Conservation (phyloP, 306 rosid species). For the Bauhinia variegata region DNA sequence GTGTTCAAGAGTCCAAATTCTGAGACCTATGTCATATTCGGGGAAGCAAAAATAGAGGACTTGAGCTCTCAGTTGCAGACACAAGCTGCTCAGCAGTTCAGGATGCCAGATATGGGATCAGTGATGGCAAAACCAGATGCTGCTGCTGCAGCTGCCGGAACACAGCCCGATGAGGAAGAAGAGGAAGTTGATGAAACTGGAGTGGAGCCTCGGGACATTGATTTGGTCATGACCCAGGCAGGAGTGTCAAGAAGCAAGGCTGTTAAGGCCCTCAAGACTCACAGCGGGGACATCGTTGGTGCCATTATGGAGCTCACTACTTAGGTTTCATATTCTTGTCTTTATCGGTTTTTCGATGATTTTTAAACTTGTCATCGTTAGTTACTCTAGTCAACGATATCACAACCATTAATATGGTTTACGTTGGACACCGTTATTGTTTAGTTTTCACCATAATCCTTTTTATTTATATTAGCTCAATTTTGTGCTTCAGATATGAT, state of each 20-base stretch:
- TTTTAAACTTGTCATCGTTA: slow-evolving; percentile 34
- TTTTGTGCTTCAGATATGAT: not conserved
- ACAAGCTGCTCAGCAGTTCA: slow-evolving; percentile 92
- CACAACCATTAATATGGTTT: slow-evolving; percentile 35
- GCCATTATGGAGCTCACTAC: slow-evolving; percentile 95
- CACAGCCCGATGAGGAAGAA: slow-evolving; percentile 66
- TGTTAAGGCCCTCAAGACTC: slow-evolving; percentile 86
- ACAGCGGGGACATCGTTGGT: slow-evolving; percentile 78
- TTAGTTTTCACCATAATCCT: slow-evolving; percentile 18
- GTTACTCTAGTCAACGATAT: slow-evolving; percentile 40
- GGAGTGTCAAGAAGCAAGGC: slow-evolving; percentile 89
- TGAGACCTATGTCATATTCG: slow-evolving; percentile 77
- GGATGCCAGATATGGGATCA: slow-evolving; percentile 79
- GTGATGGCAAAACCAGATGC: slow-evolving; percentile 62
- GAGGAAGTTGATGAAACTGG: slow-evolving; percentile 79
- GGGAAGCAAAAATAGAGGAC: slow-evolving; percentile 91
- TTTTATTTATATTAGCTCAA: slow-evolving; percentile 8
- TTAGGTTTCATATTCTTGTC: slow-evolving; percentile 30
- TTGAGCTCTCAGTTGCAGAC: slow-evolving; percentile 87
- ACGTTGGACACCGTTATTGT: slow-evolving; percentile 16
- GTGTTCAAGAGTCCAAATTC: slow-evolving; percentile 92
- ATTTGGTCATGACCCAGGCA: slow-evolving; percentile 90
- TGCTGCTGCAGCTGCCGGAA: slow-evolving; percentile 49
- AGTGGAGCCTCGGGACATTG: slow-evolving; percentile 78
- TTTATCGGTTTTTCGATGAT: slow-evolving; percentile 25